Percentiles rank a stretch among this genome's conserved stretches.
Conservation (phyloP, 2,329 filamentous ascomycete genomes). For the Chlorencoelia australis region DNA sequence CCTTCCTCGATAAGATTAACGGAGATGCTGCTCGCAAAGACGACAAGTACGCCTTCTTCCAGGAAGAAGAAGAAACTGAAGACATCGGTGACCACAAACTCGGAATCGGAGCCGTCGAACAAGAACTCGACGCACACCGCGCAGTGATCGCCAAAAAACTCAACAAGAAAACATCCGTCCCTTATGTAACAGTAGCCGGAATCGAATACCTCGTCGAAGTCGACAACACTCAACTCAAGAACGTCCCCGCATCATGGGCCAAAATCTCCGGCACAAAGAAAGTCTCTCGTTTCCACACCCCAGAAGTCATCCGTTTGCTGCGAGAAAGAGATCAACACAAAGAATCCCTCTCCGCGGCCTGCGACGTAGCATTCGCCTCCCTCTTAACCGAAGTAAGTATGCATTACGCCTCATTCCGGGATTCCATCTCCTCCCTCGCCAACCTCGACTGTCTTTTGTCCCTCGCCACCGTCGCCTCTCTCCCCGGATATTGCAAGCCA, state of each 20-base stretch:
- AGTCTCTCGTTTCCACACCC: conserved; percentile 85
- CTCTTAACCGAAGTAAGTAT: conserved; percentile 65
- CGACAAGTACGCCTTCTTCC: conserved; percentile 92
- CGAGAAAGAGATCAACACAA: conserved; percentile 90
- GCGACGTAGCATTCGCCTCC: conserved; percentile 67
- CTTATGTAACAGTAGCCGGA: conserved; percentile 75
- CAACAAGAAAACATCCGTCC: conserved; percentile 56
- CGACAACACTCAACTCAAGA: conserved; percentile 68
- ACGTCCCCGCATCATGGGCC: conserved; percentile 85
- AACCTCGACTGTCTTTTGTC: conserved; percentile 85
- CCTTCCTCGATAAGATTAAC: conserved; percentile 78
- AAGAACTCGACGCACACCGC: conserved; percentile 74
- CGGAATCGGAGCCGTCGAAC: conserved; percentile 83
- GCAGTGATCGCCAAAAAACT: conserved; percentile 61
- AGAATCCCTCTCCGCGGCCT: conserved; percentile 84
- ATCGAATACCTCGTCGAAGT: conserved; percentile 96
- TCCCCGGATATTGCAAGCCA: conserved; percentile 82
- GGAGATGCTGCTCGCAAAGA: conserved; percentile 70
- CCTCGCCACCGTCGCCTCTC: conserved; percentile 70
- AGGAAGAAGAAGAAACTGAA: conserved; percentile 77
- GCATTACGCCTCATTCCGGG: conserved; percentile 84
- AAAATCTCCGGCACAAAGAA: conserved; percentile 95
- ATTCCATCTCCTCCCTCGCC: conserved; percentile 76
- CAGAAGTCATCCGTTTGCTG: conserved; percentile 73
- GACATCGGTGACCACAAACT: conserved; percentile 82